Base-by-base conservation (phyloP, 495 filamentous ascomycete genomes). In the Hypoxylon crocopeplum region DNA sequence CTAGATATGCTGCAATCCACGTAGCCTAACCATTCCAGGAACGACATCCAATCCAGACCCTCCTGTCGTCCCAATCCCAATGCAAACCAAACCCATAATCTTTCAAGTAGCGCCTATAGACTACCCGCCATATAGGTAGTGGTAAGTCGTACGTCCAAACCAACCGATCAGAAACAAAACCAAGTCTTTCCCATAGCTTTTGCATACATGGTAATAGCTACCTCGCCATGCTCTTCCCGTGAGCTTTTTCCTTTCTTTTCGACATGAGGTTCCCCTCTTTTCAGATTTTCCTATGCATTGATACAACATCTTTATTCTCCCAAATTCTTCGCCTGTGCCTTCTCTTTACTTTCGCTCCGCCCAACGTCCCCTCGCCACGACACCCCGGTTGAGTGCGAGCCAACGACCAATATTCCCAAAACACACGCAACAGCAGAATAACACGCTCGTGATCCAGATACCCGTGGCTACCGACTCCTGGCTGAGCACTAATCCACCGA, bases 371-470 rank as follows among this genome's bases (percentile, higher is more conserved):
- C 66, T 70, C 8, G 58, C 65, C 1, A 56, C 63, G 2, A 64
- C 68, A 6, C 65, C 69, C 13, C 67, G 67, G 34, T 72, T 75
- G 44, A 85, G 72, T 25, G 89, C 88, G 50, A 97, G 75, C 70
- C 91, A 79, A 58, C 94, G 78, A 7, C 94, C 94, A 65, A 98
- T 89, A 72, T 97, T 97, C 19, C 94, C 94, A 81, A 98, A 97
- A 73, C 92, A 97, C 21, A 98, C 87, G 59, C 90, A 91, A 45
- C 87, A 90, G 71, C 94, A 96, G 76, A 97, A 98, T 62, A 98
- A 69, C 25, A 97, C 92, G 69, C 89, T 95, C 21, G 91, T 79
- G 60, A 97, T 84, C 93, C 94, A 98, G 7, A 91, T 90, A 22
- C 83, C 82, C 29, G 88, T 86, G 10, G 89, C 93, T 17, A 97